Conservation (phyloP, 345 rosid species). For the Hibiscus tridactylites region DNA sequence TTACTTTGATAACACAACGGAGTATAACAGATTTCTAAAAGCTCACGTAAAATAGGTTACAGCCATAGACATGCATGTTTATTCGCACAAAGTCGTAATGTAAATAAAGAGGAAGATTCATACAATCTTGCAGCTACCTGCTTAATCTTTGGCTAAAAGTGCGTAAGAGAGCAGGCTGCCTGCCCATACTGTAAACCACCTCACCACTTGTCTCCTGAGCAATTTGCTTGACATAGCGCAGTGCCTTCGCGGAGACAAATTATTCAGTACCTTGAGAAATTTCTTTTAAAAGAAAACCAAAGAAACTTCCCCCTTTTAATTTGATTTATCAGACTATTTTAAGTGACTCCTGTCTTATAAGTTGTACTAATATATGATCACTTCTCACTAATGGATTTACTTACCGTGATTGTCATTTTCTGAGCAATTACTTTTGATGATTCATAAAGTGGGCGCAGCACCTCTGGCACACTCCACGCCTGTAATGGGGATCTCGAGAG, state of each 20-base stretch:
- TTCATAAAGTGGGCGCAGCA: conserved; percentile 87
- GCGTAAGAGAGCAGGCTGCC: conserved; percentile 93
- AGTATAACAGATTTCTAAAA: neutral
- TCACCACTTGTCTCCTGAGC: conserved; percentile 98
- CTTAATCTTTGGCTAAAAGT: conserved; percentile 91
- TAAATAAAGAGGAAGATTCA: neutral
- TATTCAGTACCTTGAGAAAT: conserved; percentile 6
- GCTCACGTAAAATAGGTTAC: neutral
- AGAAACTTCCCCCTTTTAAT: no score
- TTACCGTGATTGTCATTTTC: conserved; percentile 84
- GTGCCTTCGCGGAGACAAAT: conserved; percentile 44
- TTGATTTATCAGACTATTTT: neutral
- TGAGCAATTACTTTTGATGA: conserved; percentile 93
- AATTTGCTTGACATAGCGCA: conserved; percentile 75
- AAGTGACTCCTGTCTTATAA: neutral
- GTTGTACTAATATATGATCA: neutral
- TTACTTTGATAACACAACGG: neutral
- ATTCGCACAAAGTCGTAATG: neutral
- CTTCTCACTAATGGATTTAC: conserved; percentile 15
- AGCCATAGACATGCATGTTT: neutral
- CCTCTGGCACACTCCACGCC: conserved; percentile 99
- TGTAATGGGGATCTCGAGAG: conserved; percentile 16
- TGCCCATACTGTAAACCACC: conserved; percentile 85
- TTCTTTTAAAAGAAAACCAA: neutral
- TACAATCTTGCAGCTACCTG: conserved; percentile 42